Conservation (phyloP, 78 protist genomes). For the Pigoraptor vietnamica region DNA sequence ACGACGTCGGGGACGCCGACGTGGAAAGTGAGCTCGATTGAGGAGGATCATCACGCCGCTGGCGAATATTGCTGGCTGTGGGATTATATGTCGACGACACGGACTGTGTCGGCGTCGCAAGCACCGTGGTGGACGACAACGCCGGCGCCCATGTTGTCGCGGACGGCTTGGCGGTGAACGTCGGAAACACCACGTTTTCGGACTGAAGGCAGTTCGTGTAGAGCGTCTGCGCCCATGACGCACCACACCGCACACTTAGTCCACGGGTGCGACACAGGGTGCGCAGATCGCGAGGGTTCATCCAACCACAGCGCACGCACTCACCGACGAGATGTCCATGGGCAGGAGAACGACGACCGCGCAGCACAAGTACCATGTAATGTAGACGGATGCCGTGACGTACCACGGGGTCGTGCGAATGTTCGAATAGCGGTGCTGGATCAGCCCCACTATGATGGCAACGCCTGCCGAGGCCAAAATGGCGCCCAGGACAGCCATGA, state of each 20-base stretch:
- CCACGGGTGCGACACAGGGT: neutral
- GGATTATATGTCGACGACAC: neutral
- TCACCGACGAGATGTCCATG: conserved; percentile 28
- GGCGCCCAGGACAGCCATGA: too few species aligned
- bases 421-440: neutral
- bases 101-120: neutral
- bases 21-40: too few species aligned
- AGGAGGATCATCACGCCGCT: too few species aligned
- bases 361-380: conserved; percentile 39
- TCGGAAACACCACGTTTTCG: neutral
- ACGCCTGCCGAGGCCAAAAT: too few species aligned
- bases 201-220: neutral
- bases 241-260: too few species aligned
- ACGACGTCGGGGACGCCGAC: neutral
- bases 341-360: conserved; percentile 35
- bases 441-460: neutral
- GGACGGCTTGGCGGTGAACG: too few species aligned
- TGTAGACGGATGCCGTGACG: neutral
- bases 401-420: neutral
- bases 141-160: too few species aligned
- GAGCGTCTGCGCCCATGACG: neutral
- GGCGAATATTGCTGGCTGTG: neutral
- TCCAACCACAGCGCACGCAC: too few species aligned
- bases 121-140: too few species aligned
- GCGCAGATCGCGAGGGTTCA: neutral